phyloP scores from a whole-genome alignment of 148 eudicot species.

The Talinum fruticosum region DNA sequence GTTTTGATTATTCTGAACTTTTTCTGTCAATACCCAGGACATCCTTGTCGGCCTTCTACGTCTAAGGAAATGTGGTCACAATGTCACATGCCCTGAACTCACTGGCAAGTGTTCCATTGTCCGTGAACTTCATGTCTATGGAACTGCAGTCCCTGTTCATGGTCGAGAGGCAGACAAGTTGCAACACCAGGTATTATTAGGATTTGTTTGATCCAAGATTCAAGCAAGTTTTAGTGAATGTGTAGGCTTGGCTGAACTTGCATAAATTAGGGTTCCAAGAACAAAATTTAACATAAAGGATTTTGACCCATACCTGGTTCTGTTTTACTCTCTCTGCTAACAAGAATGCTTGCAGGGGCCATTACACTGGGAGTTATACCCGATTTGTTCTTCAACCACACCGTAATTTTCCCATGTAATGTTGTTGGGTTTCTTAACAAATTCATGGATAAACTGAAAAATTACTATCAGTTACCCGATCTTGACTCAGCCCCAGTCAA shows the following conservation, averaged over 20 bases:
- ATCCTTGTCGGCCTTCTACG: slow-evolving; percentile 95
- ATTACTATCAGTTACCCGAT: no score
- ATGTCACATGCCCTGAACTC: slow-evolving; percentile 88
- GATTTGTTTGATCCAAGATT: not conserved
- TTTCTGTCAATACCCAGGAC: slow-evolving; percentile 48
- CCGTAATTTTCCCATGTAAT: no score
- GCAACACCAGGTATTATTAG: slow-evolving; percentile 80
- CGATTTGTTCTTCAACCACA: no score
- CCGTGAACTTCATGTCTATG: slow-evolving; percentile 96
- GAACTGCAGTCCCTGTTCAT: slow-evolving; percentile 98
- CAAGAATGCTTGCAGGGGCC: no score
- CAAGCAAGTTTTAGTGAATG: not conserved
- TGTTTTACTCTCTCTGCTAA: no score
- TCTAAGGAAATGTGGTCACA: slow-evolving; percentile 79
- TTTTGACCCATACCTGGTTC: not conserved
- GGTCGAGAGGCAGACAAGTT: slow-evolving; percentile 89
- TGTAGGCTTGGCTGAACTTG: not conserved
- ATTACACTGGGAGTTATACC: no score
- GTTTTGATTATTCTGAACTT: not conserved
- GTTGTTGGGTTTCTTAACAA: no score
- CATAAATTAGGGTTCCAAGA: not conserved
- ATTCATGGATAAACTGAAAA: no score
- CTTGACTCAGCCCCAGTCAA: not conserved
- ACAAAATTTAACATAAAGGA: not conserved
- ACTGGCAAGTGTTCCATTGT: slow-evolving; percentile 87